Conservation (phyloP, 805 yeast genomes). For the Myxozyma udenii region DNA sequence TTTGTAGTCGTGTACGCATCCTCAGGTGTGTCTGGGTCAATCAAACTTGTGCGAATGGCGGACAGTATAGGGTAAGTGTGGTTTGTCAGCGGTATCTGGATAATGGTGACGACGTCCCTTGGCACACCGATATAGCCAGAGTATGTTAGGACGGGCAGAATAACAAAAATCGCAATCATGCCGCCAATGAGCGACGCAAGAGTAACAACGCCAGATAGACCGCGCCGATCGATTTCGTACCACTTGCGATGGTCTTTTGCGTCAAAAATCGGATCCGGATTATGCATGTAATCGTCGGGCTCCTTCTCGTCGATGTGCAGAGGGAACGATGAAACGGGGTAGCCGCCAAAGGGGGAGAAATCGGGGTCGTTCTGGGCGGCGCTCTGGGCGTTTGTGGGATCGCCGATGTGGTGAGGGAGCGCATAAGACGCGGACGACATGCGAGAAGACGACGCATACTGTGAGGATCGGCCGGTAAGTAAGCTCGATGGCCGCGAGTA, state of each 20-base stretch:
- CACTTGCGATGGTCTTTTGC: slow-evolving; percentile 64
- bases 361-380: slow-evolving; percentile 38
- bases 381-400: slow-evolving; percentile 19
- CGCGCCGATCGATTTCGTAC: slow-evolving; percentile 40
- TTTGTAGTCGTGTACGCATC: slow-evolving; percentile 51
- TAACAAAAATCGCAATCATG: slow-evolving; percentile 63
- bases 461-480: not conserved
- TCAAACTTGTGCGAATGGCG: slow-evolving; percentile 57
- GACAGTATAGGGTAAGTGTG: slow-evolving; percentile 57
- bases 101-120: slow-evolving; percentile 15
- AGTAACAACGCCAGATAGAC: slow-evolving; percentile 37
- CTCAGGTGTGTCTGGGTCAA: slow-evolving; percentile 71
- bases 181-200: slow-evolving; percentile 57
- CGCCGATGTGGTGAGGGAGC: slow-evolving; percentile 24
- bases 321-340: slow-evolving; percentile 91
- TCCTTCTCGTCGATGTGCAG: slow-evolving; percentile 88
- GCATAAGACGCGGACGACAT: slow-evolving; percentile 11
- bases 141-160: slow-evolving; percentile 80
- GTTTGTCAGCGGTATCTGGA: slow-evolving; percentile 38
- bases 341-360: slow-evolving; percentile 85
- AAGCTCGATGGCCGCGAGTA: slow-evolving; percentile 1
- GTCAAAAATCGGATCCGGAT: slow-evolving; percentile 93
- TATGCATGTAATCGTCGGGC: slow-evolving; percentile 90
- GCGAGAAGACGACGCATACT: slow-evolving; percentile 17
- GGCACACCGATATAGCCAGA: slow-evolving; percentile 48